Percentiles rank a stretch among this genome's conserved stretches.
These are phyloP conservation scores for Tolypocladium tundrense DNA, from an alignment of 2,329 filamentous ascomycete species.

Conservation along the genomic window DNA sequence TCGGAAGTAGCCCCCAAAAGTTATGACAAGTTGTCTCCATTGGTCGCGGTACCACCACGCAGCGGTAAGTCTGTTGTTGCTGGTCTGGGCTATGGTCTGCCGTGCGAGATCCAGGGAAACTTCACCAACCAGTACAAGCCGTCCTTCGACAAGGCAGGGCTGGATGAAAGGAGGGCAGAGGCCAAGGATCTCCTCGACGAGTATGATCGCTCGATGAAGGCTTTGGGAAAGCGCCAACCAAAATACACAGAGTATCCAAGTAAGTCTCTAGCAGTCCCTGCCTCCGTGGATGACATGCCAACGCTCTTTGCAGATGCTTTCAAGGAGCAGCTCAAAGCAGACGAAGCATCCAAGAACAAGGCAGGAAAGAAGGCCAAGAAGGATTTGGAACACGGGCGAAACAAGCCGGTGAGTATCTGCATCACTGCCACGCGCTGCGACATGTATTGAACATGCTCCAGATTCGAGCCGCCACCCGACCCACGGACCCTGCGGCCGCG, in stretches of 20 bases:
- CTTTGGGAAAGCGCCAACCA: slow-evolving; percentile 29
- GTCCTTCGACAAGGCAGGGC: slow-evolving; percentile 24
- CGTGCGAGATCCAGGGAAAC: slow-evolving; percentile 32
- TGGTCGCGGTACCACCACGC: slow-evolving; percentile 29
- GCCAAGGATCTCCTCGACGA: slow-evolving; percentile 28
- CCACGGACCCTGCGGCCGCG: slow-evolving; percentile 33
- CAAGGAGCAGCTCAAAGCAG: slow-evolving; percentile 35
- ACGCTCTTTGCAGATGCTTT: slow-evolving; percentile 22
- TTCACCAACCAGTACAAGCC: slow-evolving; percentile 32
- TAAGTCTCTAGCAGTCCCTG: slow-evolving; percentile 11
- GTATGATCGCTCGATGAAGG: slow-evolving; percentile 30
- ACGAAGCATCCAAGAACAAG: slow-evolving; percentile 34
- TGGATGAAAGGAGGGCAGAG: slow-evolving; percentile 31
- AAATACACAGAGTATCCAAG: slow-evolving; percentile 37
- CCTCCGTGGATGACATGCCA: not conserved
- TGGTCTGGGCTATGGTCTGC: slow-evolving; percentile 26
- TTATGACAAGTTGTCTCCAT: slow-evolving; percentile 32
- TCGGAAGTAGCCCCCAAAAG: slow-evolving; percentile 25
- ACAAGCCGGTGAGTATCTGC: slow-evolving; percentile 24
- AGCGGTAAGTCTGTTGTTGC: slow-evolving; percentile 28
- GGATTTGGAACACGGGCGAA: slow-evolving; percentile 27
- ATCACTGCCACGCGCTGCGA: not conserved
- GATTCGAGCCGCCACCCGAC: slow-evolving; percentile 32
- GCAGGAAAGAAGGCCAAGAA: slow-evolving; percentile 34
- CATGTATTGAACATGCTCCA: slow-evolving; percentile 9